Conservation (phyloP, 176 grass and related monocot species). For the Carex littledalei region DNA sequence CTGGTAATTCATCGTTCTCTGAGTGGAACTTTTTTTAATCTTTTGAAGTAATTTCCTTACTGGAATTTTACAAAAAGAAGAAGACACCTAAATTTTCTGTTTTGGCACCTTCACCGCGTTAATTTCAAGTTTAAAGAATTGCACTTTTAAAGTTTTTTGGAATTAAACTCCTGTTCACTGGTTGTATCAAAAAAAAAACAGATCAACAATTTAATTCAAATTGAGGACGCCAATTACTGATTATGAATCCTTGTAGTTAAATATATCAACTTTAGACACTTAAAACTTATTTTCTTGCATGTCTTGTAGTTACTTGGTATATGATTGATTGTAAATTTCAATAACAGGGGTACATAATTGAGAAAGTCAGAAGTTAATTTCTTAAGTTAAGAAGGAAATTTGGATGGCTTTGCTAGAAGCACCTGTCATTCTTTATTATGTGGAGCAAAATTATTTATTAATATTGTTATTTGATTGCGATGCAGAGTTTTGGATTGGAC, state of each 20-base stretch:
- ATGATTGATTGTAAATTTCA: not conserved
- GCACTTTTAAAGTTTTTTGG: not conserved
- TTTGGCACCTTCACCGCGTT: not conserved
- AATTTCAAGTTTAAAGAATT: not conserved
- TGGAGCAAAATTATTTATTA: not conserved
- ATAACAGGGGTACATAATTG: not conserved
- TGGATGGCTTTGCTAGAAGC: not conserved
- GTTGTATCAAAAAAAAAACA: not conserved
- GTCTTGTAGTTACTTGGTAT: not conserved
- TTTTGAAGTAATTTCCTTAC: not conserved
- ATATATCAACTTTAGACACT: not conserved
- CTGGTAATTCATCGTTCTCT: constrained; percentile 14
- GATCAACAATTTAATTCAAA: not conserved
- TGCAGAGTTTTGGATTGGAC: constrained; percentile 48
- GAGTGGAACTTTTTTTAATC: too few species aligned
- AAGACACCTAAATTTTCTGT: not conserved
- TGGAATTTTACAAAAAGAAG: not conserved
- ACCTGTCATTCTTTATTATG: not conserved
- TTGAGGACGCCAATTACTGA: not conserved
- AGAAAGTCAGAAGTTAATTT: not conserved
- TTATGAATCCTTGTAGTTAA: not conserved
- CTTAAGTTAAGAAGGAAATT: not conserved
- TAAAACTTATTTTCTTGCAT: not conserved
- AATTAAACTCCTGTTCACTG: not conserved
- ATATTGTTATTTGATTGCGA: not conserved